phyloP scores from a whole-genome alignment of 352 stramenopile genomes.

The Phytophthora syringae region DNA sequence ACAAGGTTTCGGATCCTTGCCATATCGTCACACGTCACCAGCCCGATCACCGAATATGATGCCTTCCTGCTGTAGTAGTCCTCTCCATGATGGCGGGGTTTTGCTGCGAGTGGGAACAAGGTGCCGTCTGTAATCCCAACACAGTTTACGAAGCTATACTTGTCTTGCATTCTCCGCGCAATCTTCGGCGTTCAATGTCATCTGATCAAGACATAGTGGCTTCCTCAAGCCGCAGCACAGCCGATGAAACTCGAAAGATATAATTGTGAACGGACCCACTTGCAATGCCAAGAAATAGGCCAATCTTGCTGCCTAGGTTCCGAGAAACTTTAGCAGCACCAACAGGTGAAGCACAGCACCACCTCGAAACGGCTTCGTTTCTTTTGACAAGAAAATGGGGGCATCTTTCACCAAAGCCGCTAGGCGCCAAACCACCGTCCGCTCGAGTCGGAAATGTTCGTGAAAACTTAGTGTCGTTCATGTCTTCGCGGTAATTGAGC shows the following conservation, averaged over 20 bases:
- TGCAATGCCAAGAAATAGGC: constrained; percentile 31
- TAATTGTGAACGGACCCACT: constrained; percentile 27
- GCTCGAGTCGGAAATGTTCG: constrained; percentile 12
- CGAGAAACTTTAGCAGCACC: constrained; percentile 37
- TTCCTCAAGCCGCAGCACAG: constrained; percentile 2
- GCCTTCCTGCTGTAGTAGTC: constrained; percentile 34
- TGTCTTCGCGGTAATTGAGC: constrained; percentile 8
- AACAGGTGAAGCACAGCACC: constrained; percentile 26
- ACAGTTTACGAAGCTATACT: constrained; percentile 34
- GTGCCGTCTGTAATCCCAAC: constrained; percentile 30
- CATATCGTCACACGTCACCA: constrained; percentile 27
- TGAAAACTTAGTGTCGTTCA: constrained; percentile 20
- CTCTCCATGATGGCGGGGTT: constrained; percentile 26
- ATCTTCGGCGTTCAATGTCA: constrained; percentile 11
- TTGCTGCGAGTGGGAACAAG: constrained; percentile 26
- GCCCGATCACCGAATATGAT: constrained; percentile 22
- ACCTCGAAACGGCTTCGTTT: constrained; percentile 24
- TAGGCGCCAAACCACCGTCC: constrained; percentile 8
- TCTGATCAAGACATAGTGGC: constrained; percentile 7
- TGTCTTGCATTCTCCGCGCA: constrained; percentile 14
- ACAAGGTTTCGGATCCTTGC: constrained; percentile 27
- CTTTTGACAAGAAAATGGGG: constrained; percentile 4
- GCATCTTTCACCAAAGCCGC: constrained; percentile 13
- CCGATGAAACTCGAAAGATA: constrained; percentile 15
- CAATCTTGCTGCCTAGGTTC: constrained; percentile 22